Percentiles rank a stretch among this genome's conserved stretches.
Conservation (phyloP, 2,329 filamentous ascomycete species). For the Malbranchea zuffiana region DNA sequence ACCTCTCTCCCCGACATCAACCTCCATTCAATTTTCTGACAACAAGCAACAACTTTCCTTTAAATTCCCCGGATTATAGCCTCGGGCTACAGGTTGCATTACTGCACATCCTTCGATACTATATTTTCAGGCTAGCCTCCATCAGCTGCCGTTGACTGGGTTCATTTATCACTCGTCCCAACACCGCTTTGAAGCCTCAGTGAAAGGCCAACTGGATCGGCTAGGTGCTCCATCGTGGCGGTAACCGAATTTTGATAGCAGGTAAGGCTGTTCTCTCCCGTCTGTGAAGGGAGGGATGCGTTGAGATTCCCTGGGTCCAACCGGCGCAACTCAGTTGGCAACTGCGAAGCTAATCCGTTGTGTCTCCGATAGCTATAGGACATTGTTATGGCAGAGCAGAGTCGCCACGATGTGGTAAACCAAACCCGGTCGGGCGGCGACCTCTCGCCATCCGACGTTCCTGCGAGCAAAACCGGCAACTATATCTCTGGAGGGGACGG, state of each 20-base stretch:
- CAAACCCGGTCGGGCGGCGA: constrained; percentile 57
- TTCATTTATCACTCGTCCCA: constrained; percentile 3
- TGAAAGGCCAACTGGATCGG: constrained; percentile 12
- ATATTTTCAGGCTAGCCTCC: too few species aligned
- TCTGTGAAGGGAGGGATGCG: too few species aligned
- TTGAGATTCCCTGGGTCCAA: too few species aligned
- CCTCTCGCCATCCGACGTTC: constrained; percentile 53
- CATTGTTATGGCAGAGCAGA: constrained; percentile 64
- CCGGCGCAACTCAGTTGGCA: too few species aligned
- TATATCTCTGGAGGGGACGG: constrained; percentile 42
- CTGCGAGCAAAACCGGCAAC: constrained; percentile 49
- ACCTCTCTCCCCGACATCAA: constrained; percentile 20
- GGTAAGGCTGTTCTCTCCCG: constrained; percentile 5
- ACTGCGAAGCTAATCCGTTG: too few species aligned
- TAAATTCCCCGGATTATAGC: too few species aligned
- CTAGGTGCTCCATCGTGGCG: constrained; percentile 32
- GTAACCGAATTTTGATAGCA: constrained; percentile 33
- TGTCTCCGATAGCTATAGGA: constrained; percentile 24
- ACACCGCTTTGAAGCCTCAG: constrained; percentile 15
- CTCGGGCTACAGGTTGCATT: too few species aligned
- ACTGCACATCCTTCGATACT: too few species aligned
- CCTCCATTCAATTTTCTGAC: too few species aligned
- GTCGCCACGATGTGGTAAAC: constrained; percentile 60
- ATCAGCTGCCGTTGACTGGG: too few species aligned
- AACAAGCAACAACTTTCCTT: too few species aligned